Base-by-base conservation (phyloP, 805 yeast genomes). In the Candida quercuum region DNA sequence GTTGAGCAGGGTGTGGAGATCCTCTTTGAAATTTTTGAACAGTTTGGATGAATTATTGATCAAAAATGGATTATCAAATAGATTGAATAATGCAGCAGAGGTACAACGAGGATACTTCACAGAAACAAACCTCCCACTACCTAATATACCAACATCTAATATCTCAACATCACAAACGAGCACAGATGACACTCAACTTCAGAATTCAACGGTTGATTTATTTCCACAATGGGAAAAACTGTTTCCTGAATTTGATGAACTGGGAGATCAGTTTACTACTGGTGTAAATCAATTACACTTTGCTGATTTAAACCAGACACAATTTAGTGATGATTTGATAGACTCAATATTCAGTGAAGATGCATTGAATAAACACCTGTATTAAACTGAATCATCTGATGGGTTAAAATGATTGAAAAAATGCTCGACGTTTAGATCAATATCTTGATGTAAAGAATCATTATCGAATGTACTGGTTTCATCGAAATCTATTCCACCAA, bases 11-110 rank as follows among this genome's bases (percentile, higher is more conserved):
- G 10, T 29, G 6, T 30, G 27, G 17, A 23, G 15, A 10, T 29
- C 32, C 18, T 22, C 32, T 4, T 6, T 10, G 8, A 15, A 20
- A 6, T 29, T 19, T 9, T 19, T 29, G 9, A 29, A 29, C 13
- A 19, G 11, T 16, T 11, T 29, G n/a, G 24, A 29, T 7, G n/a
- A 20, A 20, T 15, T 19, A 13, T 5, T 18, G 24, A 16, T 35
- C 33, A 39, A 19, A 14, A 19, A 37, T 13, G 43, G 36, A 15
- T 39, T 16, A 18, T 35, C 28, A 25, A n/a, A n/a, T n/a, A n/a
- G n/a, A n/a, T n/a, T n/a, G n/a, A n/a, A n/a, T n/a, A n/a, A n/a
- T n/a, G n/a, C n/a, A n/a, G n/a, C n/a, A n/a, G n/a, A n/a, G n/a
- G n/a, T 9, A 26, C 29, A 26, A 15, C 17, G 7, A 18, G 17